These are phyloP conservation scores for Neurospora sp. DNA, from an alignment of 2,329 filamentous ascomycete species.

Conservation along the genomic window DNA sequence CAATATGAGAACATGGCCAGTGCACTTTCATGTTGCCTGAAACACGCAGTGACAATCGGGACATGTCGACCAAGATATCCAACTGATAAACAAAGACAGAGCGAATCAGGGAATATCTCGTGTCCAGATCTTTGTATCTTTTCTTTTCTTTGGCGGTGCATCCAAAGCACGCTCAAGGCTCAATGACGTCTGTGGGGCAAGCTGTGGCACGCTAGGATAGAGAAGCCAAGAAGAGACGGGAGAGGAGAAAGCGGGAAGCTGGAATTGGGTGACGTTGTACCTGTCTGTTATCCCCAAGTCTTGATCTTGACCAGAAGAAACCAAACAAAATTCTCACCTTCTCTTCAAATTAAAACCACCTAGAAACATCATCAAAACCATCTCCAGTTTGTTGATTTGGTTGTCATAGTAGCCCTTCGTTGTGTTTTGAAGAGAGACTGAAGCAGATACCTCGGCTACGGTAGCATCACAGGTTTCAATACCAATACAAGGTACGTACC, in stretches of 20 bases:
- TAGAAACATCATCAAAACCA: not conserved
- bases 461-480: not conserved
- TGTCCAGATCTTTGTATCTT: not conserved
- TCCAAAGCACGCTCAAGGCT: not conserved
- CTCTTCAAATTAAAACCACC: not conserved
- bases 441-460: not conserved
- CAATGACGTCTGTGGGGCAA: conserved; percentile 15
- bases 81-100: not conserved
- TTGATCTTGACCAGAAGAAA: not conserved
- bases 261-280: not conserved
- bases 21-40: not conserved
- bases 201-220: conserved; percentile 7
- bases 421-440: not conserved
- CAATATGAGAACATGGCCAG: not conserved
- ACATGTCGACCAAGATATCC: not conserved
- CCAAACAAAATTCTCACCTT: not conserved
- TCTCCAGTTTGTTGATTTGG: not conserved
- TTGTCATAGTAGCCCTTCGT: not conserved
- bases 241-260: not conserved
- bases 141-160: not conserved
- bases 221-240: too few relatives aligned
- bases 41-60: not conserved
- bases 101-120: not conserved
- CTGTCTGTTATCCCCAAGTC: not conserved
- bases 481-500: not conserved